A percentile compares a stretch with the other conserved stretches of the same genome.
These are phyloP conservation scores for Trametes hirsuta DNA, from an alignment of 1,284 basidiomycete genomes.

Conservation along the genomic window DNA sequence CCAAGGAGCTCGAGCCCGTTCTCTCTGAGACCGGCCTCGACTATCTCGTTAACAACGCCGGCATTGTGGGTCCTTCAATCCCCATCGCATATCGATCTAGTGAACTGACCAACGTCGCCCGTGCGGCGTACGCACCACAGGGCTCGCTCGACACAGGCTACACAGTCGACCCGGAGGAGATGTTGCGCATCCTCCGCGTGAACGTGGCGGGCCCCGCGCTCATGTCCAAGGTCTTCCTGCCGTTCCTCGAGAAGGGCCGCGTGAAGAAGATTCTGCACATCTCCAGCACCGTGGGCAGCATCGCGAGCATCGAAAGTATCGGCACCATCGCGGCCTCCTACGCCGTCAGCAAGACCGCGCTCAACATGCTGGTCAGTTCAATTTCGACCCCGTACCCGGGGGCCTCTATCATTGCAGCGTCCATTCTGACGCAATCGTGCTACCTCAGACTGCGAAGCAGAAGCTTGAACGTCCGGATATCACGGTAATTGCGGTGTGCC, in stretches of 20 bases:
- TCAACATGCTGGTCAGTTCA: constrained; percentile 35
- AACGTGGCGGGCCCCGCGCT: constrained; percentile 41
- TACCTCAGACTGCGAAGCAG: constrained; percentile 36
- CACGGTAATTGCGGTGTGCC: constrained; percentile 30
- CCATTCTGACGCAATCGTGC: too few relatives aligned
- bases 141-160: constrained; percentile 29
- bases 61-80: constrained; percentile 29
- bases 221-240: constrained; percentile 37
- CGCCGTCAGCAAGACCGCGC: constrained; percentile 32
- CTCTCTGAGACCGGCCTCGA: constrained; percentile 34
- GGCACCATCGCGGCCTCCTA: constrained; percentile 32
- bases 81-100: too few relatives aligned
- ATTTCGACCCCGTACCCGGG: too few relatives aligned
- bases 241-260: constrained; percentile 36
- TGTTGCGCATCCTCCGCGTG: constrained; percentile 30
- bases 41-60: constrained; percentile 45
- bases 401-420: too few relatives aligned
- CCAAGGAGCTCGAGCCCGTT: neutral
- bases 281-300: constrained; percentile 36
- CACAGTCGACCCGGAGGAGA: constrained; percentile 25
- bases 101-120: neutral
- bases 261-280: constrained; percentile 42
- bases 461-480: constrained; percentile 29
- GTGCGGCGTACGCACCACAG: constrained; percentile 21
- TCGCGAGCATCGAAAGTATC: constrained; percentile 25